Conservation (phyloP, 2,329 filamentous ascomycete genomes). For the Fusarium papillatum region DNA sequence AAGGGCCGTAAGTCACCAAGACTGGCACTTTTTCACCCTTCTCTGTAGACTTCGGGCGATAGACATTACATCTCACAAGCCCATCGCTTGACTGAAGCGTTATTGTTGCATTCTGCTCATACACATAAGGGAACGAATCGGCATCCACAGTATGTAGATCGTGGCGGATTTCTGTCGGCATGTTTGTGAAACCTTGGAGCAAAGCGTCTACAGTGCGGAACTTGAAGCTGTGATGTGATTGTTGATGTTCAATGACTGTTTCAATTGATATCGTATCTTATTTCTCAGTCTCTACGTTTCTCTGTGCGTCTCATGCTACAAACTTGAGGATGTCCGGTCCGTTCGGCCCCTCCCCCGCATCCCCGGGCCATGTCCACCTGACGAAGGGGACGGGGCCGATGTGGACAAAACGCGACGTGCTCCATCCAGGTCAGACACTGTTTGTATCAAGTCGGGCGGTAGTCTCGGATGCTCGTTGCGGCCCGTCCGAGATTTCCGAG, state of each 20-base stretch:
- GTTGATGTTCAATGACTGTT: background rate
- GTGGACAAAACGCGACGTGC: background rate
- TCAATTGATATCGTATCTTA: background rate
- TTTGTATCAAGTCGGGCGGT: background rate
- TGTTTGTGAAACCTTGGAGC: background rate
- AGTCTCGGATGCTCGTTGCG: conserved; percentile 12
- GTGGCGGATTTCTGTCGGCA: background rate
- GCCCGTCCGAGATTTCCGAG: conserved; percentile 25
- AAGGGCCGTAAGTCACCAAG: background rate
- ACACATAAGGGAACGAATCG: background rate
- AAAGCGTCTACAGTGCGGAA: background rate
- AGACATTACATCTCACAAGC: background rate
- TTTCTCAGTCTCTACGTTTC: background rate
- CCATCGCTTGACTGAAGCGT: background rate
- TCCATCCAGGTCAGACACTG: background rate
- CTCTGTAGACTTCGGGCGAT: background rate
- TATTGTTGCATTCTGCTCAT: conserved; percentile 1
- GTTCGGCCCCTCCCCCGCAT: conserved; percentile 2
- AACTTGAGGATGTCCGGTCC: background rate
- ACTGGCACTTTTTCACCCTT: background rate
- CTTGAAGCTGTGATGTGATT: background rate
- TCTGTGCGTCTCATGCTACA: background rate
- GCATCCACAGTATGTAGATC: background rate
- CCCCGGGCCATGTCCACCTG: background rate
- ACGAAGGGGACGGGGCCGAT: background rate